A percentile compares a stretch with the other conserved stretches of the same genome.
Evolutionary conservation across 2,329 filamentous ascomycete species (phyloP).

Genomic region (Colletotrichum sp.): DNA sequence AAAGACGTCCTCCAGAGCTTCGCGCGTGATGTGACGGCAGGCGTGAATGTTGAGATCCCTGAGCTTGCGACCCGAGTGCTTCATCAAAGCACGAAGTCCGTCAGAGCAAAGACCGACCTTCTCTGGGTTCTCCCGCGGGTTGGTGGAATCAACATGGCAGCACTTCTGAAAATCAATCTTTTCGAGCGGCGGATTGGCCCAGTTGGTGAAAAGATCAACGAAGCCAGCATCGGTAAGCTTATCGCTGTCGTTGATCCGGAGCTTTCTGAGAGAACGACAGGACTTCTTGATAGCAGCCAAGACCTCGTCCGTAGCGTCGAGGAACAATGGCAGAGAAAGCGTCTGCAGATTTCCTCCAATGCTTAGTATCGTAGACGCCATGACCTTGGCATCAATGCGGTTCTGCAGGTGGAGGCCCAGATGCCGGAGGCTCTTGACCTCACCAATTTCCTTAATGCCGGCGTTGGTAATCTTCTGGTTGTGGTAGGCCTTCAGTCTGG

Average conservation of each 20-base stretch:
- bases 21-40: conserved; percentile 78
- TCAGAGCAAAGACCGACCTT: conserved; percentile 75
- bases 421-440: conserved; percentile 70
- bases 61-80: conserved; percentile 74
- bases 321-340: conserved; percentile 75
- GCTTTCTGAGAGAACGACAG: conserved; percentile 73
- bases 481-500: conserved; percentile 79
- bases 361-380: conserved; percentile 64
- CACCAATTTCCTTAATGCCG: conserved; percentile 69
- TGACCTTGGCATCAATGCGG: conserved; percentile 58
- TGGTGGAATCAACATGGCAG: conserved; percentile 75
- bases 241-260: conserved; percentile 82
- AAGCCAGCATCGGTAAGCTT: conserved; percentile 78
- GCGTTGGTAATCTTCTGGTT: conserved; percentile 75
- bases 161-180: conserved; percentile 79
- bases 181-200: conserved; percentile 74
- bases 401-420: conserved; percentile 73
- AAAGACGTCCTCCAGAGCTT: conserved; percentile 79
- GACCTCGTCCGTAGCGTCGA: conserved; percentile 70
- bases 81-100: conserved; percentile 83
- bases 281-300: conserved; percentile 73
- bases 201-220: conserved; percentile 72
- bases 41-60: conserved; percentile 77
- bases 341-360: conserved; percentile 75
- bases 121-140: conserved; percentile 68